Percentiles rank a stretch among this genome's conserved stretches.
Evolutionary conservation across 2,329 filamentous ascomycete species (phyloP).

Genomic region (Rhynchosporium secalis): DNA sequence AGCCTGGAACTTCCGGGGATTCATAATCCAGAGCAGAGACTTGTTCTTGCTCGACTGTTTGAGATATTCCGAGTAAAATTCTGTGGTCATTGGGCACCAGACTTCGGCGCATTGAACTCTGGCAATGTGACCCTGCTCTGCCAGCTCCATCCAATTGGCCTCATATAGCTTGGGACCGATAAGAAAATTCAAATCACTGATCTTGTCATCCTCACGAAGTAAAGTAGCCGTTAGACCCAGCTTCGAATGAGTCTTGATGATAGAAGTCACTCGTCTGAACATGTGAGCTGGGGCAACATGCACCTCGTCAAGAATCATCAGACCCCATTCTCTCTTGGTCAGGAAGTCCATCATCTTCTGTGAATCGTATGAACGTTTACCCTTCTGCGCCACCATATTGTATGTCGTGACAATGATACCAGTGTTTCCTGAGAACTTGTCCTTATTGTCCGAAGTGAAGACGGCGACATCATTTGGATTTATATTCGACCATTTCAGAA

Average conservation of each 20-base stretch:
- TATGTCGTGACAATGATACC: conserved; percentile 98
- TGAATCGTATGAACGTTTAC: conserved; percentile 85
- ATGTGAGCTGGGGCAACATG: conserved; percentile 97
- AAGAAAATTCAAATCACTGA: conserved; percentile 93
- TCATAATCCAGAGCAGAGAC: conserved; percentile 88
- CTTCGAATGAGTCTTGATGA: conserved; percentile 93
- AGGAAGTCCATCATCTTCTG: conserved; percentile 98
- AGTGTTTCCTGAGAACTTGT: conserved; percentile 80
- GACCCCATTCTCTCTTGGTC: conserved; percentile 85
- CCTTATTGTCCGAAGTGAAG: conserved; percentile 93
- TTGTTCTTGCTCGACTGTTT: conserved; percentile 66
- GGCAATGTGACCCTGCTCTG: conserved; percentile 94
- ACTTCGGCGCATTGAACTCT: conserved; percentile 97
- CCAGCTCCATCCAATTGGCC: conserved; percentile 98
- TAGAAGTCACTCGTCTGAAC: conserved; percentile 89
- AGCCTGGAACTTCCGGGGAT: conserved; percentile 93
- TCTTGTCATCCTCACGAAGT: conserved; percentile 96
- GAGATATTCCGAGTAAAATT: conserved; percentile 96
- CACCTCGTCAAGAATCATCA: conserved; percentile 96
- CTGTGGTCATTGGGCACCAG: conserved; percentile 98
- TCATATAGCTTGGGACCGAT: conserved; percentile 98
- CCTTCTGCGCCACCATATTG: conserved; percentile 94
- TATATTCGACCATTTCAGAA: conserved; percentile 99
- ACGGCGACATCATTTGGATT: conserved; percentile 90
- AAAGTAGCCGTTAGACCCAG: conserved; percentile 91